Percentiles rank a stretch among this genome's conserved stretches.
Conservation (phyloP, 129 eudicot genomes). For the Artemisia annua region DNA sequence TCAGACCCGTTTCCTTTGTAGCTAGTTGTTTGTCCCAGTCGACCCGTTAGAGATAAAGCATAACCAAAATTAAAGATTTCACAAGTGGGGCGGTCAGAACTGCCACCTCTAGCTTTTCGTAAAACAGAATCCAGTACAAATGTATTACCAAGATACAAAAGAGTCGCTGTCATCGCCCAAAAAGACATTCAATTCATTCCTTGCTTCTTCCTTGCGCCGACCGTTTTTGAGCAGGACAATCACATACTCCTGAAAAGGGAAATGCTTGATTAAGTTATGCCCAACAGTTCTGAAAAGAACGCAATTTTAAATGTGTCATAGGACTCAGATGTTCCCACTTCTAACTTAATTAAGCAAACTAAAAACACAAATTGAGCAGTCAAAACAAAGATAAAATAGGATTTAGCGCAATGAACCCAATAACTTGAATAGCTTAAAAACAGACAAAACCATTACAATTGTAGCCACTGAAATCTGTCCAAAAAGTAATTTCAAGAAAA, state of each 20-base stretch:
- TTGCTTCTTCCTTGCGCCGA: constrained; percentile 87
- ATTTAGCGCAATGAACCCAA: too few relatives aligned
- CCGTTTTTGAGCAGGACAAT: constrained; percentile 93
- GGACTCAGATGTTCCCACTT: not conserved
- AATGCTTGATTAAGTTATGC: constrained; percentile 18
- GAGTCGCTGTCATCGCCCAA: constrained; percentile 88
- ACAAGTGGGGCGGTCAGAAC: too few relatives aligned
- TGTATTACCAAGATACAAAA: constrained; percentile 75
- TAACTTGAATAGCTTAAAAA: not conserved
- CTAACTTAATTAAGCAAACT: not conserved
- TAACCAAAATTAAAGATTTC: constrained; percentile 1
- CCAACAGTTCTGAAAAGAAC: not conserved
- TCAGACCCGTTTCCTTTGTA: not conserved
- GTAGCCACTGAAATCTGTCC: not conserved
- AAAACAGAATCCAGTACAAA: constrained; percentile 13
- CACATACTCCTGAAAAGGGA: constrained; percentile 83
- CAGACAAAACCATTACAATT: not conserved
- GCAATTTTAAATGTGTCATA: not conserved
- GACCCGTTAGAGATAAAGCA: not conserved
- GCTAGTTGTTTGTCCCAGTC: not conserved
- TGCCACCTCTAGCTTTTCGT: constrained; percentile 1
- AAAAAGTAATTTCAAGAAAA: not conserved
- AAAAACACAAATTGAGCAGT: too few relatives aligned
- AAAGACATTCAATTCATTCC: constrained; percentile 85
- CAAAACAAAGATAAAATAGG: too few relatives aligned